Base-by-base conservation (phyloP, 176 grass and related monocot species). In the Carex littledalei region DNA sequence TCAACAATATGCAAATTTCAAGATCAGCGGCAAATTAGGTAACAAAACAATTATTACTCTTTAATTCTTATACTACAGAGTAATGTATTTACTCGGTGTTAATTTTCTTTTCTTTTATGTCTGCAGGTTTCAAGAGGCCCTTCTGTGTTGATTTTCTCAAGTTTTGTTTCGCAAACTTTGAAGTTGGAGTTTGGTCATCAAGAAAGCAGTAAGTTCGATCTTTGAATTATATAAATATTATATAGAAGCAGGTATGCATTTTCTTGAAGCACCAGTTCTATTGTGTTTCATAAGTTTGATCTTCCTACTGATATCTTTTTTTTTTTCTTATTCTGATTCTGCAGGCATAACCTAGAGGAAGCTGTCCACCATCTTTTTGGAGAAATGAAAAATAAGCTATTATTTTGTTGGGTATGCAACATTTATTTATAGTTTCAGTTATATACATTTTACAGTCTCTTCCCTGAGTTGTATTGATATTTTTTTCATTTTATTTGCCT, bases 341-440 rank as follows among this genome's bases (percentile, higher is more conserved):
- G 29, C 85, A 97, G 94, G 76, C 55, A 90, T 81, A 97, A 97
- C 91, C 86, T 97, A 6, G 82, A 84, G 39, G 63, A 59, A 3
- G 82, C 91, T 61, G 88, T 97, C 76, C 17, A 97, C 79, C 83
- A 69, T 75, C 41, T 97, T 39, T 88, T 97, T 86, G 89, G 82
- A 83, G 85, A 87, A 87, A 57, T 91, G 86, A 87, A 87, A 92
- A 63, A 87, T 1, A 78, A 67, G 17, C 72, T 97, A 78, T 71
- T 90, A 77, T 97, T 97, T 92, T 97, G 89, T 87, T 97, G 91
- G 94, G 94, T 97, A 92, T 15, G 85, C 82, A 65, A 74, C 84
- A 49, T 39, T 75, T 35, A 35, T 35, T 3, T 50, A 50, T 39
- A 26, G 17, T 57, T 85, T 52, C 17, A 55, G 8, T 63, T 50